Evolutionary conservation across 2,329 filamentous ascomycete genomes (phyloP).

Genomic region (Pestalotiopsis fici): DNA sequence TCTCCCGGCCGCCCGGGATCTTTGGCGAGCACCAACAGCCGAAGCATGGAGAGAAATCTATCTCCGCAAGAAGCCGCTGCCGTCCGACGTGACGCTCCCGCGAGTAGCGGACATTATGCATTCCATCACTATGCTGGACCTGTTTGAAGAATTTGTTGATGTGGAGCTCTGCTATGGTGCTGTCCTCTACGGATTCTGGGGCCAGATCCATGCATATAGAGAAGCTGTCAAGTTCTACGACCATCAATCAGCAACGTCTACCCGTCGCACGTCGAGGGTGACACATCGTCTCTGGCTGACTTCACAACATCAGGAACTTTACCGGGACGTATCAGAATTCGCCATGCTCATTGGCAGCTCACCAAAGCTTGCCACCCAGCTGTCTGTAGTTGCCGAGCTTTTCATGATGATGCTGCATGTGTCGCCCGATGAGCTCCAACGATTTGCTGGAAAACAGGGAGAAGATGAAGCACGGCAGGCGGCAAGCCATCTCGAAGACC

Average conservation of each 20-base stretch:
- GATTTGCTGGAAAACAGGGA: conserved; percentile 26
- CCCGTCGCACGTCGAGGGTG: conserved; percentile 5
- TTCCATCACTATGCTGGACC: conserved; percentile 19
- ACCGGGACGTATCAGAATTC: conserved; percentile 28
- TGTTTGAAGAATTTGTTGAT: conserved; percentile 24
- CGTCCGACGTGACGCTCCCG: conserved; percentile 17
- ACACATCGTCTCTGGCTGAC: conserved; percentile 29
- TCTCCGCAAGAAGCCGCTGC: conserved; percentile 19
- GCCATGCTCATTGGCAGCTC: conserved; percentile 18
- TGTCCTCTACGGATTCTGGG: conserved; percentile 30
- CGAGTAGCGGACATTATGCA: conserved; percentile 23
- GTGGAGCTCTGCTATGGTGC: conserved; percentile 29
- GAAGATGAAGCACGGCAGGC: conserved; percentile 27
- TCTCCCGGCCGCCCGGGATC: conserved; percentile 23
- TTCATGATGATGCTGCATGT: conserved; percentile 29
- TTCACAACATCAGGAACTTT: conserved; percentile 30
- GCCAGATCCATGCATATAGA: conserved; percentile 30
- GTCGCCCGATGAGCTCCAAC: conserved; percentile 26
- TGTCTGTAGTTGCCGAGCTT: conserved; percentile 23
- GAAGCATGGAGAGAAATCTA: conserved; percentile 25
- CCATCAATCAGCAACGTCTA: neutral
- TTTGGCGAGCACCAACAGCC: conserved; percentile 25
- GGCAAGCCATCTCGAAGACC: conserved; percentile 19
- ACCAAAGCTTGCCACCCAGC: conserved; percentile 13
- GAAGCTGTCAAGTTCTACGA: conserved; percentile 29